A percentile compares a stretch with the other conserved stretches of the same genome.
Evolutionary conservation across 2,329 filamentous ascomycete species (phyloP).

Genomic region (Ophiostoma piceae): DNA sequence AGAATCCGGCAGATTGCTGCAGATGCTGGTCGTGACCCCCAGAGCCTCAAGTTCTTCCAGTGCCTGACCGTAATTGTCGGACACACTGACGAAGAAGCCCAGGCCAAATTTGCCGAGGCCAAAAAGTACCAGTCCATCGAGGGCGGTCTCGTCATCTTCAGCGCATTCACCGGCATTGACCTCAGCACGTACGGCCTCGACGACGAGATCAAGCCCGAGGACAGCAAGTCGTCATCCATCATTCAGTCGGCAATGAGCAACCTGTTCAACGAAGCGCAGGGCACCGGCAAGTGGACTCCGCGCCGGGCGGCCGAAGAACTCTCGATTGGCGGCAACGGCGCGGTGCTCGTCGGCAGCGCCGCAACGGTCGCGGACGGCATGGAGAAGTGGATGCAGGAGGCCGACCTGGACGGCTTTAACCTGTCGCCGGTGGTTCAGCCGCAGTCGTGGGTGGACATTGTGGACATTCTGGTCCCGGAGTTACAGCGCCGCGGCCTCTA

Average conservation of each 20-base stretch:
- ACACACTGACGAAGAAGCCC: slow-evolving; percentile 27
- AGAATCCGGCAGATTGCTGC: neutral
- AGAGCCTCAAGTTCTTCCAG: slow-evolving; percentile 3
- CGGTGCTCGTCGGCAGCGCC: slow-evolving; percentile 57
- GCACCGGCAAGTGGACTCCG: slow-evolving; percentile 24
- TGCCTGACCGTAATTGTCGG: neutral
- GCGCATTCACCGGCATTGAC: slow-evolving; percentile 30
- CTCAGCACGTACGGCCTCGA: slow-evolving; percentile 28
- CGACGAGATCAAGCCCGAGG: slow-evolving; percentile 20
- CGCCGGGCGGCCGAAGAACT: slow-evolving; percentile 24
- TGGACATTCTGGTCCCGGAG: slow-evolving; percentile 59
- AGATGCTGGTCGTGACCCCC: neutral
- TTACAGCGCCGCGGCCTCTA: slow-evolving; percentile 53
- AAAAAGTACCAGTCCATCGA: slow-evolving; percentile 21
- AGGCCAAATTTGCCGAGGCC: slow-evolving; percentile 27
- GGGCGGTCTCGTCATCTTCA: slow-evolving; percentile 30
- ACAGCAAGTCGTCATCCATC: slow-evolving; percentile 17
- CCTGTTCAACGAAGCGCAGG: slow-evolving; percentile 15
- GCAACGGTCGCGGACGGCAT: slow-evolving; percentile 61
- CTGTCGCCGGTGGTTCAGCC: slow-evolving; percentile 39
- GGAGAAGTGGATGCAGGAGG: slow-evolving; percentile 62
- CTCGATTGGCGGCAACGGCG: slow-evolving; percentile 27
- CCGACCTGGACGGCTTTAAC: slow-evolving; percentile 71
- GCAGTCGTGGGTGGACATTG: slow-evolving; percentile 59
- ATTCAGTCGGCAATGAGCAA: slow-evolving; percentile 19